phyloP scores from a whole-genome alignment of 345 rosid species.

The Euphorbia tirucalli region DNA sequence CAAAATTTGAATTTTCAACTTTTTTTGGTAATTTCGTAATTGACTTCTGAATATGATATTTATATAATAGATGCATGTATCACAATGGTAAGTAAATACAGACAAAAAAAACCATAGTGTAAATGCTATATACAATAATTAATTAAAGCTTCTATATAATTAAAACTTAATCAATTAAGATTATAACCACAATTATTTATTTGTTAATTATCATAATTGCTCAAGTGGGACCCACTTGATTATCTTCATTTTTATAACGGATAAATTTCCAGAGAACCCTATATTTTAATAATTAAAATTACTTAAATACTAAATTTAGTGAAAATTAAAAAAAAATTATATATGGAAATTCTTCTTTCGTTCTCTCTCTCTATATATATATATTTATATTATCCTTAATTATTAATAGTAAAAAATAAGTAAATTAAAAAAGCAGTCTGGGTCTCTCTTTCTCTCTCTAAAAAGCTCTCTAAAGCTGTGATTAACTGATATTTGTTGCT shows the following conservation, averaged over 20 bases:
- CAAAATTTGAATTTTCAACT: too few relatives aligned
- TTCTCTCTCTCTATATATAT: not conserved
- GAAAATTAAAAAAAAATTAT: not conserved
- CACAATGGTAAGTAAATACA: not conserved
- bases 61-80: too few relatives aligned
- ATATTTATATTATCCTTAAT: not conserved
- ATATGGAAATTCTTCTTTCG: too few relatives aligned
- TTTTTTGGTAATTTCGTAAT: not conserved
- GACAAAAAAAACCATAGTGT: not conserved
- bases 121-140: not conserved
- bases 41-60: not conserved
- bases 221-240: not conserved
- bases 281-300: not conserved
- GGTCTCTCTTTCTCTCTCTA: not conserved
- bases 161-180: not conserved
- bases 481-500: not conserved
- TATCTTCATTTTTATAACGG: not conserved
- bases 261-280: constrained; percentile 4
- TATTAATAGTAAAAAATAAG: not conserved
- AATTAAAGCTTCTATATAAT: not conserved
- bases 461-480: not conserved
- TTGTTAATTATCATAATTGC: not conserved
- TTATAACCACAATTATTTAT: not conserved
- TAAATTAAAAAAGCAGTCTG: not conserved
- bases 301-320: not conserved